Evolutionary conservation across 2,329 filamentous ascomycete species (phyloP).

Genomic region (Fusarium hainanense): DNA sequence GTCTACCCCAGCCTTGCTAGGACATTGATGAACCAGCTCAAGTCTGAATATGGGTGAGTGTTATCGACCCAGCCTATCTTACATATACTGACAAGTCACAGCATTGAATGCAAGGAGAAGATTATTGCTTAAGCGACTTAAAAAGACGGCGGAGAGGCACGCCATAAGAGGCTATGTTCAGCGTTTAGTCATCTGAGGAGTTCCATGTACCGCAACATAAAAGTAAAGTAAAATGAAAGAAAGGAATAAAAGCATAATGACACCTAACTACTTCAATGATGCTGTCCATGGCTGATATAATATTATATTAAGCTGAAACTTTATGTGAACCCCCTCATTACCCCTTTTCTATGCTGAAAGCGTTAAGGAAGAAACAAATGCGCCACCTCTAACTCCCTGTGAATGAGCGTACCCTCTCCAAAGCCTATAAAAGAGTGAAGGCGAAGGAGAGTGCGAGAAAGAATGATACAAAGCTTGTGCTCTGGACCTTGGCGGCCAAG

Average conservation of each 20-base stretch:
- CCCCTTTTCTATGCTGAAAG: conserved; percentile 28
- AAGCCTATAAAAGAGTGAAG: conserved; percentile 22
- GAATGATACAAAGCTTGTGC: neutral
- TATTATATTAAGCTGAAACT: conserved; percentile 20
- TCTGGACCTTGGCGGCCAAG: conserved; percentile 13
- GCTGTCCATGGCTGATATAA: conserved; percentile 16
- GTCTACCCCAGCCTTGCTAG: conserved; percentile 77
- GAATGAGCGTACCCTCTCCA: neutral
- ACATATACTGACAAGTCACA: neutral
- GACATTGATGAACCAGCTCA: conserved; percentile 80
- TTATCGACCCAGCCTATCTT: neutral
- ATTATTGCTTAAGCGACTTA: conserved; percentile 22
- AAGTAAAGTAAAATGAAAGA: conserved; percentile 22
- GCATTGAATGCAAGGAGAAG: conserved; percentile 34
- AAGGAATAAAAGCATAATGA: conserved; percentile 1
- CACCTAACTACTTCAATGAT: neutral
- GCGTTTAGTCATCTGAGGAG: neutral
- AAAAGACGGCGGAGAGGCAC: neutral
- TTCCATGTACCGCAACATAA: neutral
- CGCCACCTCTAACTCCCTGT: neutral
- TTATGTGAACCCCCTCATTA: conserved; percentile 3
- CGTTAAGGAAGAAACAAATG: conserved; percentile 6
- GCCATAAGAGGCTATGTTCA: neutral
- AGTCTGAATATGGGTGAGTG: conserved; percentile 73
- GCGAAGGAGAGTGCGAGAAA: neutral